phyloP scores from a whole-genome alignment of 1,284 basidiomycete species.

The Ganoderma sinense region DNA sequence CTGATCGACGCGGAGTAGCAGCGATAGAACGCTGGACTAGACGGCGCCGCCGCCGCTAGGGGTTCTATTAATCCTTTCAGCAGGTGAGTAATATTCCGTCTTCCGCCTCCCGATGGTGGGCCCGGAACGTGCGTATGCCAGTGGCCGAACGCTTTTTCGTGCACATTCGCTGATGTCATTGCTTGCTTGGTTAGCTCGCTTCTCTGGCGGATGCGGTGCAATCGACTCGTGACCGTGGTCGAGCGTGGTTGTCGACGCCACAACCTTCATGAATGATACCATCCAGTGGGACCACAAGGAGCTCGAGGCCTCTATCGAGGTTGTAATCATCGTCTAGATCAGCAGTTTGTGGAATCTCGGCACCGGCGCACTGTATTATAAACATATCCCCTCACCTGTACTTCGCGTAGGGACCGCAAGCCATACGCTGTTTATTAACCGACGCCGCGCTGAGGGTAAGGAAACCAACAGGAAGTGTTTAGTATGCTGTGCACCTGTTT shows the following conservation, averaged over 20 bases:
- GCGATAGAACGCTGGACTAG: no score
- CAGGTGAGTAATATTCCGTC: background rate
- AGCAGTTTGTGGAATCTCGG: background rate
- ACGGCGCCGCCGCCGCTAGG: background rate
- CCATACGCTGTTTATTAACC: no score
- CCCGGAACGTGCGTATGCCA: background rate
- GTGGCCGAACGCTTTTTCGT: background rate
- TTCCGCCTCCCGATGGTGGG: background rate
- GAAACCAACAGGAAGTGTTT: background rate
- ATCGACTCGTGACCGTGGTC: background rate
- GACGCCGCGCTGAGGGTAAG: no score
- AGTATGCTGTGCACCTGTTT: no score
- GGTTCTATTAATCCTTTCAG: background rate
- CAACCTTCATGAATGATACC: background rate
- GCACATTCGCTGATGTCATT: background rate
- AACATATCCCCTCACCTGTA: background rate
- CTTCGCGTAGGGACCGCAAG: background rate
- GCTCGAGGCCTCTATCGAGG: background rate
- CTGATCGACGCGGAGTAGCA: constrained; percentile 13
- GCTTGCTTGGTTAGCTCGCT: no score
- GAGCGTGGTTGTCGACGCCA: background rate
- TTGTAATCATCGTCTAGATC: background rate
- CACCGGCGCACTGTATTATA: background rate
- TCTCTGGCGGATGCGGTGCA: background rate
- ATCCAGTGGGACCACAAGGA: background rate